Evolutionary conservation across 257 asterid genomes (phyloP).

Genomic region (Solanum habrochaites): DNA sequence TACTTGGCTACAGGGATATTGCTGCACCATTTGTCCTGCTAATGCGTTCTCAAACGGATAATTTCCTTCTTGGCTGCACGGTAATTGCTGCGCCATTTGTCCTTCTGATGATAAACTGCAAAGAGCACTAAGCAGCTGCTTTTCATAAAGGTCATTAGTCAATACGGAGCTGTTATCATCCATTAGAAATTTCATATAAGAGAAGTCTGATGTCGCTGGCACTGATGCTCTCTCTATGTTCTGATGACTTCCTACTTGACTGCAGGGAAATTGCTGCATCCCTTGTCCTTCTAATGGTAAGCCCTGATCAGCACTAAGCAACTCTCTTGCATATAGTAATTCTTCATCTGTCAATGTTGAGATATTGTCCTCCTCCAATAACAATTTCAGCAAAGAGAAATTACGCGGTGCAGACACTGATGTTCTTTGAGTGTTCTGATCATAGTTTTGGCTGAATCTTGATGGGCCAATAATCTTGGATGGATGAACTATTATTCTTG

Average conservation of each 20-base stretch:
- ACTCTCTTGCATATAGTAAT: not conserved
- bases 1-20: not conserved
- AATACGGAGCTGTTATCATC: not conserved
- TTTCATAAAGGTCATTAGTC: not conserved
- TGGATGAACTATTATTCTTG: not conserved
- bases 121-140: not conserved
- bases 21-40: not conserved
- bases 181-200: not conserved
- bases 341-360: not conserved
- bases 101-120: not conserved
- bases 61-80: not conserved
- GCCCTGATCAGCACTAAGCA: not conserved
- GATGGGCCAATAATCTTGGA: not conserved
- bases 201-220: not conserved
- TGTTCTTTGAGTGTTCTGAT: not conserved
- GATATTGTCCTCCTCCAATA: not conserved
- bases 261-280: not conserved
- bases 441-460: not conserved
- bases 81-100: not conserved
- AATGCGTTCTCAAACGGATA: not conserved
- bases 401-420: not conserved
- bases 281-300: not conserved
- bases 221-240: not conserved
- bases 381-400: not conserved
- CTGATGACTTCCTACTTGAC: not conserved